Evolutionary conservation across 768 basidiomycete genomes (phyloP), one percentile per base, ranked within the genome.

Genomic region (Xerocomellus dryophilus): DNA sequence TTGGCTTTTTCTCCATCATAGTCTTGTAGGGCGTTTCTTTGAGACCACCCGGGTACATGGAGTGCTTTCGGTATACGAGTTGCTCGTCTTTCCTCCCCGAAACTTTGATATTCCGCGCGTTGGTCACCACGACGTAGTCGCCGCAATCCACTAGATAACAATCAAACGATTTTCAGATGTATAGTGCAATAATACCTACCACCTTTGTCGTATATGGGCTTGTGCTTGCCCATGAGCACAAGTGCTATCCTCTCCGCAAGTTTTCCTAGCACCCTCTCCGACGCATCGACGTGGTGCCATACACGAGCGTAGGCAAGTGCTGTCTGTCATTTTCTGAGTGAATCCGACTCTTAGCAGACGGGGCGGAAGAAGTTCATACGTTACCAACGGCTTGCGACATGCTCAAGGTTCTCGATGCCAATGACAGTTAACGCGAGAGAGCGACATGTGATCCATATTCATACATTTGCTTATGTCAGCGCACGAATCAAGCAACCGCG

Each of bases 161-260:
- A 21, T 61, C 39, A 58, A 42, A 18, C 18, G n/a, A 15, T 12
- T 18, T 38, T 21, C 8, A n/a, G 3, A 46, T 2, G 11, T 2
- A 9, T 2, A 21, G 34, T 12, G 25, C 17, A 12, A 36, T 25
- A 31, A 1, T 15, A 74, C 87, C 54, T 57, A 93, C 96, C 83
- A 60, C 87, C 81, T 10, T 92, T 93, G 73, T 98, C 93, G 64
- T 91, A 98, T 38, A 95, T 92, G 7, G 96, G 95, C 68, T 98
- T 99, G 72, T 98, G 94, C 74, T 98, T 99, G 66, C 96, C 97
- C 96, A 98, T 98, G 43, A 99, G 80, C 31, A 94, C 93, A 53
- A 92, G 81, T 4, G 97, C 96, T 62, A 99, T 97, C 34, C 93
- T 81, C 63, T 90, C 87, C 7, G 97, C 95, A 10, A 98, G 81